phyloP scores from a whole-genome alignment of 345 rosid species.

The Syzygium jambos region DNA sequence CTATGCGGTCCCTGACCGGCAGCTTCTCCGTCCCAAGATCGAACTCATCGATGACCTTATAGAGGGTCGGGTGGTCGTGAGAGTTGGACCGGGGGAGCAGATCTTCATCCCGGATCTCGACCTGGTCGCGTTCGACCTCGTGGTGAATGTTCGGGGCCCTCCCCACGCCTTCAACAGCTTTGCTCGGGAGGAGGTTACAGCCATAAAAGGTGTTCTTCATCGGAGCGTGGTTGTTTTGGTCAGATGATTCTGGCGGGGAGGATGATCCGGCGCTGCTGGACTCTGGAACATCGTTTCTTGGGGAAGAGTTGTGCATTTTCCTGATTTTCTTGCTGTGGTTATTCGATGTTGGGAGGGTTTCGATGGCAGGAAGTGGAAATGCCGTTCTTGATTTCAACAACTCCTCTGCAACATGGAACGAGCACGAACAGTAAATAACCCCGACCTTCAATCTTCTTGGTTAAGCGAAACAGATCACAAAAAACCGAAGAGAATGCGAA shows the following conservation, averaged over 20 bases:
- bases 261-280: background rate
- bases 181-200: background rate
- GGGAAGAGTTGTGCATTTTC: background rate
- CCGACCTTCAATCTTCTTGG: background rate
- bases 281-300: background rate
- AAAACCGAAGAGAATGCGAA: background rate
- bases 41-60: background rate
- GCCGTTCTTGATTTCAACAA: background rate
- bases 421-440: background rate
- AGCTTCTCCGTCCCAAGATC: background rate
- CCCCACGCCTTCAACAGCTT: background rate
- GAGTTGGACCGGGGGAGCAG: background rate
- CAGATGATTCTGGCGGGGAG: background rate
- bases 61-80: background rate
- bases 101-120: background rate
- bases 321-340: background rate
- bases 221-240: background rate
- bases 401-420: background rate
- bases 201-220: background rate
- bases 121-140: background rate
- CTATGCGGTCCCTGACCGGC: background rate
- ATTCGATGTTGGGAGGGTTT: background rate
- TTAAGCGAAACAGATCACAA: background rate
- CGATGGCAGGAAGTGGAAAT: background rate
- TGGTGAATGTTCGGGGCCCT: background rate